Conservation (phyloP, 208 protist genomes). For the Phytomonas sp. region DNA sequence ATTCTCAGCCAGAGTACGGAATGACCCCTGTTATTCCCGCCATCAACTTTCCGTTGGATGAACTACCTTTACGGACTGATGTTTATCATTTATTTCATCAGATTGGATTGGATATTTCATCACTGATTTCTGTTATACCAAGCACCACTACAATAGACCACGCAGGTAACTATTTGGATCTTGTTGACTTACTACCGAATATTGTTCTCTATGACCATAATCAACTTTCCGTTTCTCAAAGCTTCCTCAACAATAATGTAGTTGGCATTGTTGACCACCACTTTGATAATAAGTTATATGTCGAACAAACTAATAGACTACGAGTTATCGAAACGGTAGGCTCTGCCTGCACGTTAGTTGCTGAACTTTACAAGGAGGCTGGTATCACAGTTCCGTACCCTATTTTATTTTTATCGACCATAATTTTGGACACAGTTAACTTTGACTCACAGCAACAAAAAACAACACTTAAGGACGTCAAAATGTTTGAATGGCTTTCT, state of each 20-base stretch:
- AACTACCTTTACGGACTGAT: slow-evolving; percentile 70
- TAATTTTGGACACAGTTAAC: slow-evolving; percentile 79
- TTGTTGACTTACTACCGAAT: slow-evolving; percentile 15
- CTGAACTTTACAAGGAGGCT: slow-evolving; percentile 37
- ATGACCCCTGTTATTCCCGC: slow-evolving; percentile 42
- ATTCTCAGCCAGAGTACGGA: slow-evolving; percentile 21
- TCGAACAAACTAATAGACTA: slow-evolving; percentile 14
- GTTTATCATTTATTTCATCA: slow-evolving; percentile 44
- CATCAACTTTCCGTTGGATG: slow-evolving; percentile 70
- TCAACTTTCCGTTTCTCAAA: slow-evolving; percentile 40
- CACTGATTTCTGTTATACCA: slow-evolving; percentile 34
- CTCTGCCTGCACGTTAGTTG: slow-evolving; percentile 75
- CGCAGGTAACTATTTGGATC: slow-evolving; percentile 23
- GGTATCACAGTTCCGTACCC: slow-evolving; percentile 37
- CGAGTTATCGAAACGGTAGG: slow-evolving; percentile 48
- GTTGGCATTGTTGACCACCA: slow-evolving; percentile 82
- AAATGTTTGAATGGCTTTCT: slow-evolving; percentile 37
- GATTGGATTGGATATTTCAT: slow-evolving; percentile 26
- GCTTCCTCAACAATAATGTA: slow-evolving; percentile 21
- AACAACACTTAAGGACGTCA: slow-evolving; percentile 58
- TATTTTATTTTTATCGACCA: slow-evolving; percentile 54
- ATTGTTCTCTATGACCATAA: slow-evolving; percentile 86
- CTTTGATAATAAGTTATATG: slow-evolving; percentile 61
- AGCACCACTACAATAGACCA: slow-evolving; percentile 6
- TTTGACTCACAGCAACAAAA: slow-evolving; percentile 71